Evolutionary conservation across 2,329 filamentous ascomycete species (phyloP).

Genomic region (Claviceps maximensis): DNA sequence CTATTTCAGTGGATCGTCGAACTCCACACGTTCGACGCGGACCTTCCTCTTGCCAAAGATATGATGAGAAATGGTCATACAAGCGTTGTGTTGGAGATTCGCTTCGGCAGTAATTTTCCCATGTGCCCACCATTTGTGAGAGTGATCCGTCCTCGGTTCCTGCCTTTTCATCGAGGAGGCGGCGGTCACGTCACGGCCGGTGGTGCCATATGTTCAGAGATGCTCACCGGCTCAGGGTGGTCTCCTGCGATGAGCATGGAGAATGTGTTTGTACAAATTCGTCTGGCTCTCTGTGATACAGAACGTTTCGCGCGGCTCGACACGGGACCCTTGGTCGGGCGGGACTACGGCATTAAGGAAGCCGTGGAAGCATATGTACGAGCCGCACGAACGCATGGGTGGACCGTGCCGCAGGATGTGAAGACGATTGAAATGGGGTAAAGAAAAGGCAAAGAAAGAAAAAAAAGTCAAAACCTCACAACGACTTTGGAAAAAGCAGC

Average conservation of each 20-base stretch:
- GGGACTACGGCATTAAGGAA: slow-evolving; percentile 54
- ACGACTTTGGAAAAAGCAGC: no score
- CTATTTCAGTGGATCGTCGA: slow-evolving; percentile 89
- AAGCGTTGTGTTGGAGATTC: slow-evolving; percentile 69
- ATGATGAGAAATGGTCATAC: slow-evolving; percentile 49
- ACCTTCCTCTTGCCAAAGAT: slow-evolving; percentile 58
- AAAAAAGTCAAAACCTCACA: neutral
- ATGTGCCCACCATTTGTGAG: slow-evolving; percentile 73
- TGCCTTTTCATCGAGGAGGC: slow-evolving; percentile 57
- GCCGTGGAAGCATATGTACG: slow-evolving; percentile 62
- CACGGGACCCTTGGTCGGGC: neutral
- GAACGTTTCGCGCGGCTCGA: slow-evolving; percentile 67
- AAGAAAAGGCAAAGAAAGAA: neutral
- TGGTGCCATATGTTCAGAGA: slow-evolving; percentile 73
- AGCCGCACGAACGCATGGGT: slow-evolving; percentile 54
- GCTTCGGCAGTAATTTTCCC: slow-evolving; percentile 66
- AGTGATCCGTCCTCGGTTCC: slow-evolving; percentile 66
- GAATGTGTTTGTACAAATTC: slow-evolving; percentile 67
- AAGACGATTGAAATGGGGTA: slow-evolving; percentile 22
- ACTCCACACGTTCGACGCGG: slow-evolving; percentile 64
- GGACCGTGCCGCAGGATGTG: slow-evolving; percentile 56
- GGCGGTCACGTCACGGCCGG: slow-evolving; percentile 78
- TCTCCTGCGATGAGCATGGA: slow-evolving; percentile 60
- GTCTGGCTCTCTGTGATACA: slow-evolving; percentile 55
- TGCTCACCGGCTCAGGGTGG: slow-evolving; percentile 78